Evolutionary conservation across 345 rosid species (phyloP).

Genomic region (Gossypium herbaceum): DNA sequence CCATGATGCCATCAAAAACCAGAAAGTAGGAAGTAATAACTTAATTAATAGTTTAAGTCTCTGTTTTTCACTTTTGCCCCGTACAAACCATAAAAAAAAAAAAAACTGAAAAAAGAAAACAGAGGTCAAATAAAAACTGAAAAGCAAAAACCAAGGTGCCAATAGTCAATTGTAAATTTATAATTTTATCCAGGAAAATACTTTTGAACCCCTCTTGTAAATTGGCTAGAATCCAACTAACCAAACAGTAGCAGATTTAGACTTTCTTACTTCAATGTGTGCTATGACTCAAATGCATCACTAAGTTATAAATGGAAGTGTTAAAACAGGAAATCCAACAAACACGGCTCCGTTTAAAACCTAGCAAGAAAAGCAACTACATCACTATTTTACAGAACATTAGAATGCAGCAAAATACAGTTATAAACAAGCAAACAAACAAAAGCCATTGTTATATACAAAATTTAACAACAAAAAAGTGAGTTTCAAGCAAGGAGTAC

Average conservation of each 20-base stretch:
- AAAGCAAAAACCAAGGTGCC: background rate
- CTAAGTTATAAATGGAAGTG: conserved; percentile 2
- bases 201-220: background rate
- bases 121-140: background rate
- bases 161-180: background rate
- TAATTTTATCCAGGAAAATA: background rate
- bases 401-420: background rate
- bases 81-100: background rate
- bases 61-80: background rate
- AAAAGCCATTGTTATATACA: background rate
- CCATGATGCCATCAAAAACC: background rate
- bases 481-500: conserved; percentile 25
- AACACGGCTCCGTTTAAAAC: background rate
- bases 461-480: background rate
- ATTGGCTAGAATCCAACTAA: background rate
- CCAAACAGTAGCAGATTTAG: background rate
- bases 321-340: background rate
- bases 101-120: background rate
- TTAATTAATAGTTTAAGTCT: background rate
- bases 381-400: background rate
- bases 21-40: background rate
- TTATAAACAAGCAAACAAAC: background rate
- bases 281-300: background rate
- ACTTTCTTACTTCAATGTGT: background rate
- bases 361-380: background rate